Evolutionary conservation across 225 moss, liverwort and hornwort genomes (phyloP).

Genomic region (Marchantia paleacea): DNA sequence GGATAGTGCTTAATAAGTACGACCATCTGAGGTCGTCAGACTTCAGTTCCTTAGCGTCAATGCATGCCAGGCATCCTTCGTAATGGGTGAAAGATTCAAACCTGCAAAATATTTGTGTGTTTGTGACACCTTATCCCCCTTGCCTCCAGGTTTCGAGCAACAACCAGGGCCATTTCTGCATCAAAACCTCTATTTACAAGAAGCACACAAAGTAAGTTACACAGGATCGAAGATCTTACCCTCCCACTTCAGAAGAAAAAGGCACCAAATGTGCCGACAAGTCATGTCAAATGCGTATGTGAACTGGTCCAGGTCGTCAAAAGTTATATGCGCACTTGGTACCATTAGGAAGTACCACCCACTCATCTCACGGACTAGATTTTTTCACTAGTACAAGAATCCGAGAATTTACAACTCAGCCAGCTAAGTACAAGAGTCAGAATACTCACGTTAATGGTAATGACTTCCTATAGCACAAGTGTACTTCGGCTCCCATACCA

Average conservation of each 20-base stretch:
- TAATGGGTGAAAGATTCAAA: conserved; percentile 4
- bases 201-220: neutral
- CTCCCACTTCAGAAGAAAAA: neutral
- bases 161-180: conserved; percentile 55
- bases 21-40: neutral
- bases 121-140: conserved; percentile 62
- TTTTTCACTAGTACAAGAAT: neutral
- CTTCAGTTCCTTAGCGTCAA: neutral
- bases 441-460: conserved; percentile 61
- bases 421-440: neutral
- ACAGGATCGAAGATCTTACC: neutral
- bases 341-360: neutral
- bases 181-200: conserved; percentile 63
- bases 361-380: neutral
- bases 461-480: conserved; percentile 75
- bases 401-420: neutral
- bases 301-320: neutral
- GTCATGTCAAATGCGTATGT: neutral
- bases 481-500: conserved; percentile 85
- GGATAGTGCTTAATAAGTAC: neutral
- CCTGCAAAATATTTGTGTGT: conserved; percentile 54
- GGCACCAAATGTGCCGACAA: no score
- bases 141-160: conserved; percentile 53
- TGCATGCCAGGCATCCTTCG: neutral
- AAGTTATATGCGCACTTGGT: neutral